Base-by-base conservation (phyloP, 441 rosid genomes). In the Gossypium trilobum region DNA sequence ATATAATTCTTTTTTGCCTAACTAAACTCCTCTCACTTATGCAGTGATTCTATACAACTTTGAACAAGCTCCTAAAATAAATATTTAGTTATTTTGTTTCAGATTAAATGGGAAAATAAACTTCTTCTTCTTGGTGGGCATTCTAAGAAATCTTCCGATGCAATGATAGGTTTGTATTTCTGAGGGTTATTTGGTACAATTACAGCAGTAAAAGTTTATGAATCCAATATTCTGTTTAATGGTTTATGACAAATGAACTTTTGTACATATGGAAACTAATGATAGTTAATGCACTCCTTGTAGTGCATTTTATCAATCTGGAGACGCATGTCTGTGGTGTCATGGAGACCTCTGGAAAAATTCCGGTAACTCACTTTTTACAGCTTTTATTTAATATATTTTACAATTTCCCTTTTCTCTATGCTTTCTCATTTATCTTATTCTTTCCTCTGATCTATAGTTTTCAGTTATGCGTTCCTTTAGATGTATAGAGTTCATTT, bases 91-190 rank as follows among this genome's bases (percentile, higher is more conserved):
- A 0, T 13, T 29, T 59, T 82, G 75, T 73, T 67, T 63, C 86
- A 94, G 99, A 80, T 92, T 67, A 82, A 88, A 74, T 94, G 97
- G 97, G 89, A 86, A 72, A 86, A 81, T 85, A 89, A 82, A 81
- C 89, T 94, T 69, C 89, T 94, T 27, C 74, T 94, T 60, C 72
- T 92, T 29, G 97, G 97, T 5, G 97, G 99, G 33, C 86, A 94
- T 79, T 85, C 96, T 10, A 94, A 86, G 82, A 85, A 81, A 67
- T 78, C 86, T 82, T 75, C 87, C 39, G 86, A 84, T 79, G 72
- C 76, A 68, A 78, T 94, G 77, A 82, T 56, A 84, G 97, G 99
- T 90, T 79, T 78, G 89, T 55, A 77, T 58, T 46, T 73, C 51
- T 66, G 50, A 44, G 42, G 68, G 42, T 51, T 54, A 39, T 22